A percentile compares a stretch with the other conserved stretches of the same genome.
Evolutionary conservation across 2,329 filamentous ascomycete genomes (phyloP).

Genomic region (Apiospora pterosperma): DNA sequence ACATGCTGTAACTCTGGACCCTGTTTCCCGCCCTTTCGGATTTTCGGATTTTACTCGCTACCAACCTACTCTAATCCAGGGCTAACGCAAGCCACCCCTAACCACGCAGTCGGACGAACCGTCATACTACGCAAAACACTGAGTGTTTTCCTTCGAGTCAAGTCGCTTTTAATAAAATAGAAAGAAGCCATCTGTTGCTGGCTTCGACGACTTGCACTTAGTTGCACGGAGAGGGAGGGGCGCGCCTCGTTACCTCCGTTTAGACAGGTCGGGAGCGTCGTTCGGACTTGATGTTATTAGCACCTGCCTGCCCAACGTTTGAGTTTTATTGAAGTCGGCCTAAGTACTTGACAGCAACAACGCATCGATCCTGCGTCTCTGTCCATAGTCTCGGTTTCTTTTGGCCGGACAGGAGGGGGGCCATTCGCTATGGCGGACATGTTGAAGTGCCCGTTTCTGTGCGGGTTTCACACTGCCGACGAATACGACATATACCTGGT

Average conservation of each 20-base stretch:
- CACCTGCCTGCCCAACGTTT: neutral
- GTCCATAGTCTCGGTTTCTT: neutral
- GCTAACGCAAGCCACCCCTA: neutral
- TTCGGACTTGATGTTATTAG: neutral
- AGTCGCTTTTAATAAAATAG: too few relatives aligned
- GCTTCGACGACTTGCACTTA: too few relatives aligned
- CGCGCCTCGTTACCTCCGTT: neutral
- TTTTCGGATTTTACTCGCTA: neutral
- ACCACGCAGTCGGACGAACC: neutral
- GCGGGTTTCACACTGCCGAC: conserved; percentile 27
- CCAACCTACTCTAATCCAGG: neutral
- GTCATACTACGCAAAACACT: neutral
- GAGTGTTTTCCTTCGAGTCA: too few relatives aligned
- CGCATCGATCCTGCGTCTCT: neutral
- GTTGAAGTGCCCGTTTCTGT: conserved; percentile 33
- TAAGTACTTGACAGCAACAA: neutral
- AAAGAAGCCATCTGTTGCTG: too few relatives aligned
- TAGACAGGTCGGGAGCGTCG: neutral
- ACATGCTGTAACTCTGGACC: neutral
- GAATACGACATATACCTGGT: conserved; percentile 37
- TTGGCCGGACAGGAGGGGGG: neutral
- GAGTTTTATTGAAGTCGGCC: neutral
- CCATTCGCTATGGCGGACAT: neutral
- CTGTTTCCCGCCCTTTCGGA: neutral
- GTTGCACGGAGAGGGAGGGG: too few relatives aligned